Base-by-base conservation (phyloP, 169 alveolate genomes). In the Toxoplasma gondii region DNA sequence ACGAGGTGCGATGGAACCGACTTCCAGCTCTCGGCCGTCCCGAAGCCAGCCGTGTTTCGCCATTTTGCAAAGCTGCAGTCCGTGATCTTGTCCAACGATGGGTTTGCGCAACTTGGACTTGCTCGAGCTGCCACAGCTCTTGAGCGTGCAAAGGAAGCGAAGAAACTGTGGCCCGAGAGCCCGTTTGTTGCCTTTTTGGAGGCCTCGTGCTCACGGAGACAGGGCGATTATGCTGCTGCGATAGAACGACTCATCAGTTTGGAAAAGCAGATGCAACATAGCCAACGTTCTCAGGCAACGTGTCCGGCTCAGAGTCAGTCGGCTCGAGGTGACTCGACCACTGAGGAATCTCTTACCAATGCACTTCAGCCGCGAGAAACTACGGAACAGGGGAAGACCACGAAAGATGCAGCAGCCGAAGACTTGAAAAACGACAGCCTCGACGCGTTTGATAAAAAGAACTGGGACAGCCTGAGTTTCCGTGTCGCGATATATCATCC, bases 111-210 rank as follows among this genome's bases (percentile, higher is more conserved):
- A 17, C 67, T 82, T 24, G 36, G 70, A 12, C 90, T 82, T 12
- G 10, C 90, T 29, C 54, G 90, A 44, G 0, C 38, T 17, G 17
- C 54, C 41, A 29, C n/a, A 29, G 90, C 67, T 41, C 54, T 43
- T n/a, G 67, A 82, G 39, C 38, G 39, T 24, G 69, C 27, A 39
- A n/a, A 10, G 19, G 54, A 24, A 9, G 90, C 90, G 24, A 24
- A 82, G 67, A 24, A 27, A 41, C 49, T 31, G 58, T 82, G 90
- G 90, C 67, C 90, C 4, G 90, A 41, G 67, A 82, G 90, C 90
- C 90, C 90, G 17, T 82, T 82, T 17, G 90, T 41, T 29, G 49
- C 54, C 67, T n/a, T 82, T 31, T 82, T 82, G 31, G 49, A 44
- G 41, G 90, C 90, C 58, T 10, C 67, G 43, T 82, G 90, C 36